Base-by-base conservation (phyloP, 495 filamentous ascomycete genomes). In the Cercophora scortea region DNA sequence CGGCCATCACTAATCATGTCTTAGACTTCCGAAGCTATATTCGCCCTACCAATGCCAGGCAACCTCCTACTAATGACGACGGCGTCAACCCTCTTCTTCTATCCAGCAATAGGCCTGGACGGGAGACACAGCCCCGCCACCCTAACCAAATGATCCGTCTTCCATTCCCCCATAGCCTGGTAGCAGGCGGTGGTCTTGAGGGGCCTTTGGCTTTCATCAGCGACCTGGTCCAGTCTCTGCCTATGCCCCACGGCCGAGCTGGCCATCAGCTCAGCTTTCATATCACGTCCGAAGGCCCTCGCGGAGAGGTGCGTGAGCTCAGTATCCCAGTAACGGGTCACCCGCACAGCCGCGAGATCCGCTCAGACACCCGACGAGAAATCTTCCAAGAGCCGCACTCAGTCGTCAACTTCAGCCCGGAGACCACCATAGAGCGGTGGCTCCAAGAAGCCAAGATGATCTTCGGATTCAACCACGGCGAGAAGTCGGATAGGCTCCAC, bases 381-480 rank as follows among this genome's bases (percentile, higher is more conserved):
- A 54, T 63, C 6, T 71, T 71, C 48, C 68, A 71, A 51, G 74
- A 78, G 35, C 74, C 74, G 6, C 54, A 60, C 11, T 70, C 83
- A 55, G 82, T 87, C 10, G 82, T 89, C 12, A 74, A 80, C 36
- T 96, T 96, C 67, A 71, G 75, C 18, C 76, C 88, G 15, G 79
- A 80, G 34, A 71, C 78, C 3, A 96, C 92, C 10, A 71, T 70
- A 40, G 72, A 75, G 40, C 83, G 93, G 42, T 99, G 94, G 91
- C 83, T 87, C 58, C 88, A 96, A 59, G 93, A 97, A 69, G 87
- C 90, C 11, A 84, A 85, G 53, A 80, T 97, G 66, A 73, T 97
- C 1, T 97, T 90, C 66, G 86, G 86, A 45, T 67, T 66, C 40
- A 75, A 70, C 17, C 78, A 85, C 48, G 61, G 78, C 8, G 90